A percentile compares a stretch with the other conserved stretches of the same genome.
phyloP scores from a whole-genome alignment of 2,329 filamentous ascomycete genomes.

The Aspergillus pseudotamarii region DNA sequence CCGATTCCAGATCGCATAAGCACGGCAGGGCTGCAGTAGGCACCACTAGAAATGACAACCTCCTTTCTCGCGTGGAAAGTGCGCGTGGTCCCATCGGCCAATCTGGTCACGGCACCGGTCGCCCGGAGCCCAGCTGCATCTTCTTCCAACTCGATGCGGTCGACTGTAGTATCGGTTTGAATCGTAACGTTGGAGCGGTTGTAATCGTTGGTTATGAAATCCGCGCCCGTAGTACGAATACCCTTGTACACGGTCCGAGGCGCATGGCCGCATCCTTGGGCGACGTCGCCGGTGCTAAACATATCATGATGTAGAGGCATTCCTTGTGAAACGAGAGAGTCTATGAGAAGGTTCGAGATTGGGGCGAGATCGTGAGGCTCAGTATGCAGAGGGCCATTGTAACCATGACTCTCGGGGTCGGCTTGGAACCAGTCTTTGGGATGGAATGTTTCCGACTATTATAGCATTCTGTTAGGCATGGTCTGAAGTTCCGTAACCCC shows the following conservation, averaged over 20 bases:
- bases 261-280: constrained; percentile 60
- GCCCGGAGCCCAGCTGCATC: constrained; percentile 44
- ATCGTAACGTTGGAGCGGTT: constrained; percentile 52
- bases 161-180: constrained; percentile 53
- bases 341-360: constrained; percentile 58
- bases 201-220: constrained; percentile 54
- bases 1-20: constrained; percentile 59
- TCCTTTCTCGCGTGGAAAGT: constrained; percentile 49
- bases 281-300: constrained; percentile 57
- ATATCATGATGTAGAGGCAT: constrained; percentile 61
- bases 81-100: constrained; percentile 36
- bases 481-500: neutral
- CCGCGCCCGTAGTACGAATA: constrained; percentile 56
- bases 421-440: constrained; percentile 60
- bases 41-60: constrained; percentile 53
- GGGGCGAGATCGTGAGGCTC: constrained; percentile 63
- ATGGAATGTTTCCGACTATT: constrained; percentile 60
- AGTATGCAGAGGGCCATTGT: constrained; percentile 56
- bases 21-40: constrained; percentile 56
- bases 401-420: constrained; percentile 52
- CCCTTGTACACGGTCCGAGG: constrained; percentile 57
- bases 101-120: constrained; percentile 32
- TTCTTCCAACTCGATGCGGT: constrained; percentile 54
- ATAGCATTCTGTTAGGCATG: constrained; percentile 13
- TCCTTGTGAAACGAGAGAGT: constrained; percentile 59